These are phyloP conservation scores for Gossypium herbaceum DNA, from an alignment of 345 rosid genomes.

Conservation along the genomic window DNA sequence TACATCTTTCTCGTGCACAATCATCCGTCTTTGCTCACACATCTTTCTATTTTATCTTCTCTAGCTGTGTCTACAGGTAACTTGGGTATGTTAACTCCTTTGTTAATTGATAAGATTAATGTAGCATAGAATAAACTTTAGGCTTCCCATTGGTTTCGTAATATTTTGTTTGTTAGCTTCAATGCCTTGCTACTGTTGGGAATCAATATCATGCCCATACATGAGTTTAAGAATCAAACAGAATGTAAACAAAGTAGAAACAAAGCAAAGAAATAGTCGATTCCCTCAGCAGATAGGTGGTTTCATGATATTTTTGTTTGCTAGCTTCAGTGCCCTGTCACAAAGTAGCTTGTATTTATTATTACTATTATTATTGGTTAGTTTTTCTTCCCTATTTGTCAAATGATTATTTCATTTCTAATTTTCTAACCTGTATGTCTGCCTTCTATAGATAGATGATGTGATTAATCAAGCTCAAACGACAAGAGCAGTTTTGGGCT, in stretches of 20 bases:
- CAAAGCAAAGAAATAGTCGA: neutral
- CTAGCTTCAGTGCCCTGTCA: neutral
- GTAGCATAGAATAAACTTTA: neutral
- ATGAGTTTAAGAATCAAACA: neutral
- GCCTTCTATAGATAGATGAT: constrained; percentile 72
- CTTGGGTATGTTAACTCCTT: neutral
- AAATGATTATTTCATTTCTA: constrained; percentile 1
- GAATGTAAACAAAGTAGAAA: neutral
- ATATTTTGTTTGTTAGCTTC: neutral
- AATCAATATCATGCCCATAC: neutral
- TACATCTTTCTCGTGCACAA: neutral
- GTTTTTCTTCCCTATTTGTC: neutral
- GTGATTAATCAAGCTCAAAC: constrained; percentile 95
- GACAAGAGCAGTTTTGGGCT: constrained; percentile 79
- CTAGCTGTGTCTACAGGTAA: neutral
- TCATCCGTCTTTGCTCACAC: neutral
- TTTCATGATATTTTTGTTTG: neutral
- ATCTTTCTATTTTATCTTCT: neutral
- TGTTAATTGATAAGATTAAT: neutral
- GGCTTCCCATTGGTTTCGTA: neutral
- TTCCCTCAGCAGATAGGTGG: neutral
- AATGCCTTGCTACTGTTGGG: neutral
- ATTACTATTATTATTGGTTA: neutral
- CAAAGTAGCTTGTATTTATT: neutral
- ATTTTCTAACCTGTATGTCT: constrained; percentile 7